Evolutionary conservation across 768 basidiomycete genomes (phyloP).

Genomic region (Amanita polypyramis): DNA sequence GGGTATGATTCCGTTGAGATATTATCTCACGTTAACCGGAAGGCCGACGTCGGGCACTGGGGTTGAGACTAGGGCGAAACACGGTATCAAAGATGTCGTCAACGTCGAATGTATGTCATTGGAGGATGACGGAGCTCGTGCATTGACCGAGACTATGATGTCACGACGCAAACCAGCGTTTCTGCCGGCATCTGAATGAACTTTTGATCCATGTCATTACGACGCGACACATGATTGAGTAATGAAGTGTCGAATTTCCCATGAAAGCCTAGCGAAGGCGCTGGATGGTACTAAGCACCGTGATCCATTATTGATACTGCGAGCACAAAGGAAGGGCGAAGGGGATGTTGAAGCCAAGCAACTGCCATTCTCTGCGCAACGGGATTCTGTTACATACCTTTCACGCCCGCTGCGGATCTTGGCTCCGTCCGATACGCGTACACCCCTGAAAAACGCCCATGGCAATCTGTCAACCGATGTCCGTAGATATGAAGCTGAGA

Average conservation of each 20-base stretch:
- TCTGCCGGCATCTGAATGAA: background rate
- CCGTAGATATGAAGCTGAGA: constrained; percentile 5
- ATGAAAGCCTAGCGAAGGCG: background rate
- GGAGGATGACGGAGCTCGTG: background rate
- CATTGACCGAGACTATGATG: constrained; percentile 1
- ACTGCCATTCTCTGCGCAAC: background rate
- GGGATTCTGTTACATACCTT: background rate
- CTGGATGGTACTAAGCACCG: background rate
- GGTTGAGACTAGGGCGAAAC: background rate
- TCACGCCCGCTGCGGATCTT: background rate
- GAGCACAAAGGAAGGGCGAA: background rate
- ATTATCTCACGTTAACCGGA: constrained; percentile 1
- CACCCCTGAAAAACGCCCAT: background rate
- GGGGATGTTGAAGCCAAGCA: background rate
- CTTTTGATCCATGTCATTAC: background rate
- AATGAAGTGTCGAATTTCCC: constrained; percentile 1
- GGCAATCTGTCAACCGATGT: background rate
- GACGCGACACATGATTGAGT: background rate
- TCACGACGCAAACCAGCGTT: background rate
- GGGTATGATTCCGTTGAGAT: background rate
- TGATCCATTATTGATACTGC: background rate
- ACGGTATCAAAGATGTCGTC: background rate
- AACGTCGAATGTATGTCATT: background rate
- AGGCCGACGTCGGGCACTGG: background rate
- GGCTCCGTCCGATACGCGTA: background rate